phyloP scores from a whole-genome alignment of 208 protist species.

The Lotmaria passim region DNA sequence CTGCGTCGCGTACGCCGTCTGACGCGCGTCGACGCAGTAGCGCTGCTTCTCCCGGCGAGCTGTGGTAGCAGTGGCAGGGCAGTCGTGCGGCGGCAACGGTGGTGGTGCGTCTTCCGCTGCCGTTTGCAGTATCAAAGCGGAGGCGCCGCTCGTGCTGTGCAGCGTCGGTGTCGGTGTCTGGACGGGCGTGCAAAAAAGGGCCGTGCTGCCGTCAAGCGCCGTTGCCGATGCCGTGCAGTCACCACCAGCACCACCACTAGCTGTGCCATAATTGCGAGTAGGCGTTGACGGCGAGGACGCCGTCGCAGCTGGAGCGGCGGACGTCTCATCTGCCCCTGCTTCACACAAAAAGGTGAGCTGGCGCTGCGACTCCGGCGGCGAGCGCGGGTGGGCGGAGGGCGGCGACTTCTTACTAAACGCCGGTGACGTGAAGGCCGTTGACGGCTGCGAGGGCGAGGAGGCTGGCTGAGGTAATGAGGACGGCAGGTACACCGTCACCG shows the following conservation, averaged over 20 bases:
- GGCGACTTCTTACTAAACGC: constrained; percentile 16
- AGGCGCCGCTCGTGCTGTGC: not conserved
- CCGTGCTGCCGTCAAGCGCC: too few species aligned
- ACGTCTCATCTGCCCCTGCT: not conserved
- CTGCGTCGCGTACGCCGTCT: constrained; percentile 23
- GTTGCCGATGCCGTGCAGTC: too few species aligned
- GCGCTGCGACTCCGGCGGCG: not conserved
- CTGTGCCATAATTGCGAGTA: too few species aligned
- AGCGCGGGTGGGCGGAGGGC: not conserved
- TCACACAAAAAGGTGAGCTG: not conserved
- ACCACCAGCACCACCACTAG: too few species aligned
- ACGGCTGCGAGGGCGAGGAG: constrained; percentile 3
- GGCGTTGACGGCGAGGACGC: not conserved
- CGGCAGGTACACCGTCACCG: constrained; percentile 5
- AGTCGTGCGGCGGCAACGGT: not conserved
- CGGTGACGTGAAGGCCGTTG: constrained; percentile 22
- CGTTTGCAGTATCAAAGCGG: not conserved
- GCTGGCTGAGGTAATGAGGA: constrained; percentile 5
- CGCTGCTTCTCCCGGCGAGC: not conserved
- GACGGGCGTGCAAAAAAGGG: constrained; percentile 10
- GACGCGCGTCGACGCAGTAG: not conserved
- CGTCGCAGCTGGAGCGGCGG: not conserved
- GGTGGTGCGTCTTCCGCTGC: too few species aligned
- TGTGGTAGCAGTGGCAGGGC: not conserved
- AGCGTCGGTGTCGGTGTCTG: not conserved